Evolutionary conservation across 106 monocot species (phyloP).

Genomic region (Ottelia alismoides): DNA sequence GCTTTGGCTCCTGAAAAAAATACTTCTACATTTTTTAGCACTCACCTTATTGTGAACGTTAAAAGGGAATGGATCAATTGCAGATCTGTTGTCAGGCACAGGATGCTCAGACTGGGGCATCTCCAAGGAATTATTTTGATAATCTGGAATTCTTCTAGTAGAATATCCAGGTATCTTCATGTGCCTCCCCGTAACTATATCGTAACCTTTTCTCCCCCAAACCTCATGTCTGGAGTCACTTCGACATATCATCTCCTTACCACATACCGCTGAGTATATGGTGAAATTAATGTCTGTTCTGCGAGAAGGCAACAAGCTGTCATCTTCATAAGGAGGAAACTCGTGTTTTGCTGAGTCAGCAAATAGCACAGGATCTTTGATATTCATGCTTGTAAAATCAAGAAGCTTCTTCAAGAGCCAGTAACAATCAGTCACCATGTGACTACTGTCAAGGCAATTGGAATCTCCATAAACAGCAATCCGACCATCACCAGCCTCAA

Average conservation of each 20-base stretch:
- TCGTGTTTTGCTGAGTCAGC: conserved; percentile 47
- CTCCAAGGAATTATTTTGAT: conserved; percentile 18
- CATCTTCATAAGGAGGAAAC: conserved; percentile 38
- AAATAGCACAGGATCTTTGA: conserved; percentile 81
- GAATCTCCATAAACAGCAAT: conserved; percentile 94
- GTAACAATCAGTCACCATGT: conserved; percentile 97
- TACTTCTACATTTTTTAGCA: conserved; percentile 29
- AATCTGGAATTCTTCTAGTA: conserved; percentile 10
- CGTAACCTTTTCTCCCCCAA: conserved; percentile 78
- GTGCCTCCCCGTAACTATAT: conserved; percentile 42
- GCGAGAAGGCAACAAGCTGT: conserved; percentile 42
- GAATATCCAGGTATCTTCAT: conserved; percentile 72
- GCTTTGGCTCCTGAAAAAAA: conserved; percentile 50
- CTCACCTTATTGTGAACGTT: too few relatives aligned
- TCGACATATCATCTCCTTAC: conserved; percentile 73
- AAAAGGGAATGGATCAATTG: background rate
- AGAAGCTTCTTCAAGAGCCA: conserved; percentile 85
- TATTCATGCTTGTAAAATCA: conserved; percentile 65
- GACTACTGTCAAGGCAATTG: conserved; percentile 96
- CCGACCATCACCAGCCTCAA: conserved; percentile 55
- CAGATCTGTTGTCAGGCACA: conserved; percentile 18
- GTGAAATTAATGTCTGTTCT: conserved; percentile 93
- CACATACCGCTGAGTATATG: conserved; percentile 58
- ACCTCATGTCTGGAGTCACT: conserved; percentile 84
- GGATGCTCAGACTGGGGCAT: background rate